These are phyloP conservation scores for Phaeotremella skinneri DNA, from an alignment of 768 basidiomycete genomes.

Conservation along the genomic window DNA sequence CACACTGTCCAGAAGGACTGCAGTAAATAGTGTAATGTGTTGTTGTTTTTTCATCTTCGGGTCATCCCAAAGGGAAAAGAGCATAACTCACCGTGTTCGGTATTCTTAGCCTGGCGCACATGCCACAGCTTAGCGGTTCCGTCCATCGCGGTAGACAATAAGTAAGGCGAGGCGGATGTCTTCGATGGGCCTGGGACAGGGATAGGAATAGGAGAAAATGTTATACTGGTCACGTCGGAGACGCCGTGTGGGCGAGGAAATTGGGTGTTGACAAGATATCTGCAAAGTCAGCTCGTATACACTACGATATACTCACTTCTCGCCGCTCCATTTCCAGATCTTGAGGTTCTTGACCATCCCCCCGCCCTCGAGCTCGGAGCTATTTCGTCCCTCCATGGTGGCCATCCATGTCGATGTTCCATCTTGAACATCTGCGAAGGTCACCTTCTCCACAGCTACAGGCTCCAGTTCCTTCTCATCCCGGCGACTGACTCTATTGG, in stretches of 20 bases:
- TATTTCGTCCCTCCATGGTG: slow-evolving; percentile 73
- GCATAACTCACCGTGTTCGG: slow-evolving; percentile 58
- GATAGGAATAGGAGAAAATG: slow-evolving; percentile 62
- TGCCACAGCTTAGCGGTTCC: slow-evolving; percentile 79
- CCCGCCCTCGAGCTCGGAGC: slow-evolving; percentile 67
- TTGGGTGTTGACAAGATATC: slow-evolving; percentile 70
- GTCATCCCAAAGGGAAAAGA: slow-evolving; percentile 6
- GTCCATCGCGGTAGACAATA: slow-evolving; percentile 68
- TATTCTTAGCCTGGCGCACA: slow-evolving; percentile 57
- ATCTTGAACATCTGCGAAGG: slow-evolving; percentile 56
- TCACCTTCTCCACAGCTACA: slow-evolving; percentile 68
- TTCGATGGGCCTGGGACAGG: not conserved
- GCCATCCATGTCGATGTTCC: slow-evolving; percentile 82
- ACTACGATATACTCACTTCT: slow-evolving; percentile 54
- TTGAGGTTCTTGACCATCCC: slow-evolving; percentile 67
- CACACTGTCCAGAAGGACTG: slow-evolving; percentile 35
- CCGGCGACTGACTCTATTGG: slow-evolving; percentile 79
- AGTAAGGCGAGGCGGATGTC: slow-evolving; percentile 46
- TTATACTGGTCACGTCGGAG: slow-evolving; percentile 61
- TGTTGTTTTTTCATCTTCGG: slow-evolving; percentile 42
- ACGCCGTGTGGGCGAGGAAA: slow-evolving; percentile 82
- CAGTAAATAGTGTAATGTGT: slow-evolving; percentile 46
- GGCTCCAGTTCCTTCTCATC: slow-evolving; percentile 75
- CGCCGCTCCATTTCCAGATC: slow-evolving; percentile 78
- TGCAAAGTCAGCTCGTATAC: slow-evolving; percentile 5